Evolutionary conservation across 2,329 filamentous ascomycete genomes (phyloP), one percentile per base, ranked within the genome.

Genomic region (Scedosporium apiospermum): DNA sequence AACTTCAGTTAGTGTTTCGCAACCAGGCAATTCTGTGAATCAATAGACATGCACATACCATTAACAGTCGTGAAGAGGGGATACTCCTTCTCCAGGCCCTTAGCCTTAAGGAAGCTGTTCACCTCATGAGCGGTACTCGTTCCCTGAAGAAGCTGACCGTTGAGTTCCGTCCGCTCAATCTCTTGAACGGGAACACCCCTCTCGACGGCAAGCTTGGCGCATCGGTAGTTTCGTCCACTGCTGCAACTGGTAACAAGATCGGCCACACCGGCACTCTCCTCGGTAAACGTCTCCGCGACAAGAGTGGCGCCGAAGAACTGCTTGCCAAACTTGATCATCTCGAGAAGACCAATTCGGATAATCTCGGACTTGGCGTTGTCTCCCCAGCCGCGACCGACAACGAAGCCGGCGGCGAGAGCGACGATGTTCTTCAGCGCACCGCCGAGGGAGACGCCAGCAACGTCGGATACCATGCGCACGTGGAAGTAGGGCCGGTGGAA

Each of bases 281-380:
- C 92, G n/a, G 93, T 98, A 73, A 99, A 98, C 0, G 95, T 99
- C 63, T 84, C 85, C 9, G 89, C 85, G 66, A 89, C 84, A 27
- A 95, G 88, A 1, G 89, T 90, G 69, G 93, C 84, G 18, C 86
- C 85, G 73, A 98, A 99, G 80, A 98, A 99, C 69, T 89, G 86
- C 74, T 93, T 91, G 67, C 93, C 93, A 68, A 99, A 99, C 72
- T 90, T 89, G 70, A 98, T 91, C 88, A 97, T 96, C 77, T 99
- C 95, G 69, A 97, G 82, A 57, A 99, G 85, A 6, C 95, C 95
- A 21, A 98, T 89, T 51, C 95, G 90, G 91, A 99, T 98, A 65
- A 99, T 88, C 57, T 95, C 95, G n/a, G 95, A 92, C 79, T 99
- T 98, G 67, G 93, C 93, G 69, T 98, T 99, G 79, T 98, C 93